These are phyloP conservation scores for Fusarium heterosporum DNA, from an alignment of 2,329 filamentous ascomycete species.

Conservation along the genomic window DNA sequence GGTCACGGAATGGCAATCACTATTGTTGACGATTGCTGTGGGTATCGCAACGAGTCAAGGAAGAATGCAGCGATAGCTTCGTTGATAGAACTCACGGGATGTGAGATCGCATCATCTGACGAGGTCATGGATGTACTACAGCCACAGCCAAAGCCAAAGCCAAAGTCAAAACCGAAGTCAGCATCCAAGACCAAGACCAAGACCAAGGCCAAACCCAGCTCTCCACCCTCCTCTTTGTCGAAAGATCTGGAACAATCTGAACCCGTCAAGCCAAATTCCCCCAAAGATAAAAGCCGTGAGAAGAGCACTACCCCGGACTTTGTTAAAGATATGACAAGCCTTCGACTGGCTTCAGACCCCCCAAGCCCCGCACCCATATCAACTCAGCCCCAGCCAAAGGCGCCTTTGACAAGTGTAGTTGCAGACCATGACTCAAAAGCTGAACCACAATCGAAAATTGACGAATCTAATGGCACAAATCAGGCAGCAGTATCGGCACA, in stretches of 20 bases:
- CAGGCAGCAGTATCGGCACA: neutral
- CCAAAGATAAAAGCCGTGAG: constrained; percentile 27
- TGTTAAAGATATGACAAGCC: constrained; percentile 49
- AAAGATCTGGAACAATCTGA: constrained; percentile 23
- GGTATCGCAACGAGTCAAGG: constrained; percentile 76
- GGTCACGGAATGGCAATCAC: constrained; percentile 89
- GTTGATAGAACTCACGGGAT: constrained; percentile 80
- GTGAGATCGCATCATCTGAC: constrained; percentile 69
- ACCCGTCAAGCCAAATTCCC: constrained; percentile 10
- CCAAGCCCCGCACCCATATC: constrained; percentile 33
- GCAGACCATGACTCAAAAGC: constrained; percentile 28
- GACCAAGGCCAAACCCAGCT: no score
- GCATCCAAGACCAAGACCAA: neutral
- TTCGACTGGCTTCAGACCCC: constrained; percentile 48
- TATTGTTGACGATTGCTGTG: constrained; percentile 88
- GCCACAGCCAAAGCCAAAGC: constrained; percentile 34
- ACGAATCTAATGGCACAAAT: constrained; percentile 27
- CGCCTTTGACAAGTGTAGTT: constrained; percentile 33
- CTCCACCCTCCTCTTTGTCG: constrained; percentile 7
- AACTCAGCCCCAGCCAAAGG: constrained; percentile 41
- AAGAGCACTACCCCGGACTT: constrained; percentile 49
- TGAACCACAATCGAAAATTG: constrained; percentile 28
- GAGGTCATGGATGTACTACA: constrained; percentile 62
- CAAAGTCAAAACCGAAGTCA: constrained; percentile 29
- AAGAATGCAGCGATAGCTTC: constrained; percentile 77